Evolutionary conservation across 2,329 filamentous ascomycete genomes (phyloP), one percentile per base, ranked within the genome.

Genomic region (Colletotrichum shisoi): DNA sequence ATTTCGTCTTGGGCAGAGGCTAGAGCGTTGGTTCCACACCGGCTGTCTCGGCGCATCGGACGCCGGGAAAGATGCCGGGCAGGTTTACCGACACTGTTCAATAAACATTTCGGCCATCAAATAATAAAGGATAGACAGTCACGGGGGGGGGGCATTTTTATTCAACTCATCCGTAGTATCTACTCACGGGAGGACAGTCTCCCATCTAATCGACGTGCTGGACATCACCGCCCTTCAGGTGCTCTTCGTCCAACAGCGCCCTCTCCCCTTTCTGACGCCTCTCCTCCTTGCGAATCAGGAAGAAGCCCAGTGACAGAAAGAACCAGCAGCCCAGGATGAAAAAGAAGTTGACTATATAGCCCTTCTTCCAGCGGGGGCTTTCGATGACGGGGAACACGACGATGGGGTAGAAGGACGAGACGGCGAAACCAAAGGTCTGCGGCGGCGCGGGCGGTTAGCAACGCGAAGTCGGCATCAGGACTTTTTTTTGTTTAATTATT

Each of bases 301-400:
- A 70, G 45, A 63, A 69, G 0, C 70, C 70, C 3, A 63, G n/a
- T 3, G 67, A 46, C 5, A 70, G 42, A 2, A 63, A 57, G 12
- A 44, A 45, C 67, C 69, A 70, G 19, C 67, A 69, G 3, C 67
- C 69, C 27, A 63, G 6, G 13, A 70, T 62, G 44, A 70, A 70
- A 42, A 71, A 69, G 31, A 70, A 63, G 40, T 72, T 72, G 12
- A 72, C 71, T 4, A 69, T 72, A 27, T 70, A 72, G 3, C 71
- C 71, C 45, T 71, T 72, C 46, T 68, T 70, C 71, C 71, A 72
- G 3, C 60, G 61, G 0, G 71, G 71, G 6, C 68, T 70, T 44
- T 72, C 71, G 13, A 72, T 13, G 1, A 71, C 70, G 4, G 71
- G 71, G 39, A 72, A 72, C 1, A 53, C 65, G 4, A 69, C 66